Base-by-base conservation (phyloP, 768 basidiomycete genomes). In the Tricholoma furcatifolium region DNA sequence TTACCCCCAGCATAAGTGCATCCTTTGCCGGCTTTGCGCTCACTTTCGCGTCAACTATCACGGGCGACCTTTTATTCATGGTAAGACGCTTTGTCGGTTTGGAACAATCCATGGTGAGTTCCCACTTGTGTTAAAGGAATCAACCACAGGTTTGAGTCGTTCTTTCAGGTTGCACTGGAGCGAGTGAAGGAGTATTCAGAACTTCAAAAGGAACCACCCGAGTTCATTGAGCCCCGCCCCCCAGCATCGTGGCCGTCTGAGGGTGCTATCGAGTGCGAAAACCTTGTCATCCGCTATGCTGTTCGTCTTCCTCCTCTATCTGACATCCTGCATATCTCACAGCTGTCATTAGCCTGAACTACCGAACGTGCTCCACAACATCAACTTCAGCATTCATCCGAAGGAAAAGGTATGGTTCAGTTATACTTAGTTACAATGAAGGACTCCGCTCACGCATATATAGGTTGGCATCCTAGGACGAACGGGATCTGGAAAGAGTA, bases 141-240 rank as follows among this genome's bases (percentile, higher is more conserved):
- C 18, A 8, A 9, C 2, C 6, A 10, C 11, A 17, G 2, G 4
- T 6, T 14, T 45, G 11, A 51, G 50, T 21, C 21, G 39, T 47
- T 27, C 27, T 9, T 51, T 14, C 50, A 89, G 88, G 88, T 92
- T 58, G 86, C 90, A 30, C 71, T 93, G 32, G 93, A 95, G 67
- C 87, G 94, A 47, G 82, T 96, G 66, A 93, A 93, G 65, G 94
- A 96, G 70, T 95, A 88, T 65, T 88, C 92, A 4, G 89, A 93
- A 58, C 69, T 94, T 24, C 66, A 74, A 38, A 79, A 79, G 23
- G 94, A 98, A 72, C 79, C 86, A 8, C 76, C 92, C 1, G 94
- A 98, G 65, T 91, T 87, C 62, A 66, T 91, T 39, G 92, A 97
- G 53, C 92, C 91, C 3, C 74, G 92, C n/a, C 93, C 94, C 4